phyloP scores from a whole-genome alignment of 2,329 filamentous ascomycete species.

The Sclerotinia spermophila region DNA sequence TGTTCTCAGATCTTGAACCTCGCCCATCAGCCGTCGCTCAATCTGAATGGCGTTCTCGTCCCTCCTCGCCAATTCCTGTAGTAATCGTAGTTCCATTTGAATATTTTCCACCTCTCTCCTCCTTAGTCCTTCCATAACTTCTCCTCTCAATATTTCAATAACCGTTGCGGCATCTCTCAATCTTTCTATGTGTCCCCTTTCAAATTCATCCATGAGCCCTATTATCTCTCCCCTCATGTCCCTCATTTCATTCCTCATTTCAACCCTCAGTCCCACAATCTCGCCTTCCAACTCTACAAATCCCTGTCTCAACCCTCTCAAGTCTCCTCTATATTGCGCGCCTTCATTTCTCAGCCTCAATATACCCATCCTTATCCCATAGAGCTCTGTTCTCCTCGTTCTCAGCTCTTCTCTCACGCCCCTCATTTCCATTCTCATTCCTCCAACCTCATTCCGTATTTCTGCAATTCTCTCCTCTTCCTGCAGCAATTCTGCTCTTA shows the following conservation, averaged over 20 bases:
- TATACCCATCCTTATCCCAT: background rate
- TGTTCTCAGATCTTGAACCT: background rate
- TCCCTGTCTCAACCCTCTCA: background rate
- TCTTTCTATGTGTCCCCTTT: background rate
- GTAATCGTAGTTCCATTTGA: background rate
- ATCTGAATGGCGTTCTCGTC: background rate
- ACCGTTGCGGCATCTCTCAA: background rate
- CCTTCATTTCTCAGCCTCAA: background rate
- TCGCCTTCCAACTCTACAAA: background rate
- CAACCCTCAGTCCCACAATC: background rate
- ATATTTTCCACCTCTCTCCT: background rate
- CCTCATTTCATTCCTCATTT: background rate
- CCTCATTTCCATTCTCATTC: background rate
- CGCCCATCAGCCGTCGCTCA: background rate
- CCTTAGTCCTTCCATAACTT: background rate
- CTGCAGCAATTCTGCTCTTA: background rate
- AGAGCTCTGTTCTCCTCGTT: background rate
- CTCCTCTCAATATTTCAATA: background rate
- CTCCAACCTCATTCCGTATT: background rate
- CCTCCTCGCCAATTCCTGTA: background rate
- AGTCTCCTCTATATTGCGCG: background rate
- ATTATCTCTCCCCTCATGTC: background rate
- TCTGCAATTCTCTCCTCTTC: background rate
- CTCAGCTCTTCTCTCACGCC: background rate
- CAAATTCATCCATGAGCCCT: background rate